Base-by-base conservation (phyloP, 2,329 filamentous ascomycete genomes). In the Alternaria atra region DNA sequence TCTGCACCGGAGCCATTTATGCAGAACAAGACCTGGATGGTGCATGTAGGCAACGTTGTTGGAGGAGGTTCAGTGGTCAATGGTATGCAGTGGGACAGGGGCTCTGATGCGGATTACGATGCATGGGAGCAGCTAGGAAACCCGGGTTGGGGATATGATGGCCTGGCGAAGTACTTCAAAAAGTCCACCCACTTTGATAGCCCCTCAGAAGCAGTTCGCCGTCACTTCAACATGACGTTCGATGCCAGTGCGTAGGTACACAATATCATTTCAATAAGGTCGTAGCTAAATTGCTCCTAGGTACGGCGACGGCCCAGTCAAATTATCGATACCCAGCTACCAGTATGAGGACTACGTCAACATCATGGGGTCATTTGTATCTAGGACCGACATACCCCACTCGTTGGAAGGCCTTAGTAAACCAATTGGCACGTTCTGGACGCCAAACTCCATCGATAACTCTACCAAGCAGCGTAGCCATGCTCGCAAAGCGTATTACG, bases 101-200 rank as follows among this genome's bases (percentile, higher is more conserved):
- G 70, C 20, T 62, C 66, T 9, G 64, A 66, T 25, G 72, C 59
- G 8, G 75, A 77, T 48, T 79, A 79, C 60, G 83, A 89, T 71
- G 81, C 80, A 4, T 89, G 86, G 86, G 82, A 81, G 48, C 73
- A 80, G 35, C 70, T 89, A 8, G 86, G 86, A 1, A 89, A 87
- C 65, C 55, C 72, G 1, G 86, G 85, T 0, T 89, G 87, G 87
- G 80, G 81, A 1, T 89, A 83, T 82, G 75, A 84, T 46, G 78
- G 78, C 12, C 62, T 84, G 8, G 55, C 73, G 15, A 74, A 72
- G 9, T 79, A 79, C 64, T 79, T 80, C 63, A 71, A 68, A 54
- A 71, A 69, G 40, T 60, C 43, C 20, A 58, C 52, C 2, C 52
- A 57, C 15, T 65, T 70, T 30, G 53, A 59, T 20, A 50, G 58